A percentile compares a stretch with the other conserved stretches of the same genome.
Conservation (phyloP, 2,329 filamentous ascomycete genomes). For the Colletotrichum tamarilloi region DNA sequence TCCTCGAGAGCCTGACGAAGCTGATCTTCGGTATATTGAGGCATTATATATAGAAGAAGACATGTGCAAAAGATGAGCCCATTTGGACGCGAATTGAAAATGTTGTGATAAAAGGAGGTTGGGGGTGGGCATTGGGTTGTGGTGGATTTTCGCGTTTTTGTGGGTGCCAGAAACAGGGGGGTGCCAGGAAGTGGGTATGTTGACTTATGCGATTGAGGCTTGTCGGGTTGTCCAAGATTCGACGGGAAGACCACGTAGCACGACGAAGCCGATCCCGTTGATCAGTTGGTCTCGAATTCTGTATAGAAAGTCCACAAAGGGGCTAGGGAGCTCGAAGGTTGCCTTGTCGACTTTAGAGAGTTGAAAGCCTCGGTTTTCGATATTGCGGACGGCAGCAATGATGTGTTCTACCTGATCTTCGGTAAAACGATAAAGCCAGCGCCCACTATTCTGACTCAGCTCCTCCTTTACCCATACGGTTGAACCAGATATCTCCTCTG, state of each 20-base stretch:
- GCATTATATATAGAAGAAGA: no score
- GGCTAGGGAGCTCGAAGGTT: neutral
- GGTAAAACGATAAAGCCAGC: neutral
- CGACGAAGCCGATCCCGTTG: neutral
- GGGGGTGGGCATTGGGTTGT: no score
- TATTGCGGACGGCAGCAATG: neutral
- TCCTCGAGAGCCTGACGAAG: no score
- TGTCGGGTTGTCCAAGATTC: neutral
- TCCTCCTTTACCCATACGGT: neutral
- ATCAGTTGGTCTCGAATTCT: neutral
- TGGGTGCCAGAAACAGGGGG: no score
- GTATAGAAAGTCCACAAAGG: neutral
- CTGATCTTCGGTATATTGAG: no score
- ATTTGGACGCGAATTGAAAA: no score
- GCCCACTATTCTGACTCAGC: neutral
- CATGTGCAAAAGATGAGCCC: no score
- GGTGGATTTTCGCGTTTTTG: no score
- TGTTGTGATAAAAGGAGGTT: no score
- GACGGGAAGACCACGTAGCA: neutral
- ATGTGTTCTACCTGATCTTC: neutral
- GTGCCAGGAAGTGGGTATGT: no score
- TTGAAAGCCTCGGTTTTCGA: neutral
- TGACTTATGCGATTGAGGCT: neutral
- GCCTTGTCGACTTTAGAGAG: neutral
- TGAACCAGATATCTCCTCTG: neutral